Conservation (phyloP, 805 yeast genomes). For the Teunomyces stri region DNA sequence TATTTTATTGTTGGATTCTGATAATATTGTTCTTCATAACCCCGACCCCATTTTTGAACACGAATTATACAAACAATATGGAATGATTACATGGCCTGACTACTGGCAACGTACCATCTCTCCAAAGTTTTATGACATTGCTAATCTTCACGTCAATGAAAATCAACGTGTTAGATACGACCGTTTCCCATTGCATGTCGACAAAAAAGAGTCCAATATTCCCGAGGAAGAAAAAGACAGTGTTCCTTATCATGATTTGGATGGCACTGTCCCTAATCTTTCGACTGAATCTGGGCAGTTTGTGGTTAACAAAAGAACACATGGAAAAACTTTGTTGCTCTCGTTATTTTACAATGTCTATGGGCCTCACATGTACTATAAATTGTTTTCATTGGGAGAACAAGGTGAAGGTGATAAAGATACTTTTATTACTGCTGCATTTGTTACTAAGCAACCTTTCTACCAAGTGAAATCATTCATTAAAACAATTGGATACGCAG, state of each 20-base stretch:
- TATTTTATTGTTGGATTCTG: constrained; percentile 34
- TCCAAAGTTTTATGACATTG: constrained; percentile 35
- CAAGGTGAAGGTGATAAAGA: constrained; percentile 26
- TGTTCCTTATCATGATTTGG: constrained; percentile 59
- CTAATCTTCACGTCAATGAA: constrained; percentile 30
- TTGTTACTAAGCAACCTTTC: constrained; percentile 11
- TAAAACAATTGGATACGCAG: constrained; percentile 29
- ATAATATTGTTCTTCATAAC: constrained; percentile 27
- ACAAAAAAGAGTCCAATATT: constrained; percentile 5
- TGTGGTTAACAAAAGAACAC: constrained; percentile 54
- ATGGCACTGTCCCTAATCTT: constrained; percentile 66
- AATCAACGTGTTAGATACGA: constrained; percentile 22
- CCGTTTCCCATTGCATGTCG: constrained; percentile 21
- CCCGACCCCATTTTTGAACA: constrained; percentile 32
- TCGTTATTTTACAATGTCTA: constrained; percentile 64
- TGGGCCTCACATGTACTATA: constrained; percentile 61
- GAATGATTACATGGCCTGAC: constrained; percentile 45
- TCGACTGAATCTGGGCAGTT: constrained; percentile 72
- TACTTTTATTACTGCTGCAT: constrained; percentile 19
- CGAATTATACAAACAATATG: constrained; percentile 25
- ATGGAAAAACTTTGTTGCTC: constrained; percentile 54
- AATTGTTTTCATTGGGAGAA: constrained; percentile 55
- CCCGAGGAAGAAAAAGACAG: constrained; percentile 9
- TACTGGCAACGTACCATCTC: constrained; percentile 40
- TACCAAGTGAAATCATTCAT: constrained; percentile 40